These are phyloP conservation scores for Xylaria grammica DNA, from an alignment of 495 filamentous ascomycete genomes.

Conservation along the genomic window DNA sequence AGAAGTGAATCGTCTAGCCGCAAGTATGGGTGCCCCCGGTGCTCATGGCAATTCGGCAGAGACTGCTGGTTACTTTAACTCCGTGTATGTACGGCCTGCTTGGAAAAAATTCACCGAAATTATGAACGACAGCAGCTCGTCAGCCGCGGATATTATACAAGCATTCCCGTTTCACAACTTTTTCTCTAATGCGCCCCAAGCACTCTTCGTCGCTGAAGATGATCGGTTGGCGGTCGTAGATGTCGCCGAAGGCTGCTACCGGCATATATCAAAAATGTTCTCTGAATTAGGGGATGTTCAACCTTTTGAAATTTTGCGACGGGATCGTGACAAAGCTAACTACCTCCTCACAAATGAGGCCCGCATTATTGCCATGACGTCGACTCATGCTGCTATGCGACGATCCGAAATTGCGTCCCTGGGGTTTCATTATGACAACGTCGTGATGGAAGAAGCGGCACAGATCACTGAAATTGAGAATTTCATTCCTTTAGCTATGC, in stretches of 20 bases:
- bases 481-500: constrained; percentile 90
- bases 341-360: constrained; percentile 95
- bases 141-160: constrained; percentile 65
- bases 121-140: constrained; percentile 54
- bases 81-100: constrained; percentile 84
- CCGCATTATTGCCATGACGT: constrained; percentile 96
- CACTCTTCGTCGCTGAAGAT: constrained; percentile 71
- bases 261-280: constrained; percentile 91
- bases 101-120: constrained; percentile 85
- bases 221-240: constrained; percentile 74
- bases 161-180: constrained; percentile 89
- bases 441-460: constrained; percentile 98
- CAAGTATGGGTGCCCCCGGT: constrained; percentile 81
- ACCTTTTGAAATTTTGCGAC: constrained; percentile 91
- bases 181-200: constrained; percentile 86
- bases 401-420: constrained; percentile 86
- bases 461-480: constrained; percentile 98
- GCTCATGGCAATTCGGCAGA: constrained; percentile 95
- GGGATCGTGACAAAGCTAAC: constrained; percentile 88
- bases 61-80: constrained; percentile 95
- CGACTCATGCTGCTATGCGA: constrained; percentile 97
- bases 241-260: constrained; percentile 82
- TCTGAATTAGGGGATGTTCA: constrained; percentile 90
- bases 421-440: constrained; percentile 96
- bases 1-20: constrained; percentile 87